Base-by-base conservation (phyloP, 2,329 filamentous ascomycete species). In the Fusarium concolor region DNA sequence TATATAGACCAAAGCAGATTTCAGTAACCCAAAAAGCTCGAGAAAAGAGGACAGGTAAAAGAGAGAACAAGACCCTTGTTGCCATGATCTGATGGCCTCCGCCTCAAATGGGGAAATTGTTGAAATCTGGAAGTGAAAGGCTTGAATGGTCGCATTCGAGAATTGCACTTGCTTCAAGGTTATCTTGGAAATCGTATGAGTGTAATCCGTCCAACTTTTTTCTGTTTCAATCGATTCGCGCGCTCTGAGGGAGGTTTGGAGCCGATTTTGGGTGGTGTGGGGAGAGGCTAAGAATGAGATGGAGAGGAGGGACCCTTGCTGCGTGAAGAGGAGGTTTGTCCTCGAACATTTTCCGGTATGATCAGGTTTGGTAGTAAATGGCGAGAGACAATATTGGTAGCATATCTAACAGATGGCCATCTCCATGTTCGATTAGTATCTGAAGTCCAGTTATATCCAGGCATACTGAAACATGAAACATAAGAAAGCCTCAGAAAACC, bases 241-340 rank as follows among this genome's bases (percentile, higher is more conserved):
- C 33, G 60, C 39, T 59, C 28, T 31, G 33, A 57, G 29, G 39
- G 47, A 31, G 15, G 47, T 22, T 49, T 38, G 31, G 43, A 50
- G 24, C 31, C 49, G n/a, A 38, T 15, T 26, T 28, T 61, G 51
- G 70, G 67, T 71, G 70, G 70, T 68, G 64, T 67, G 64, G 67
- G 62, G 68, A 56, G 67, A 56, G 50, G 17, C 58, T 41, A 63
- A 54, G 60, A 56, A 59, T 43, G 37, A 35, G 8, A 51, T 43
- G 41, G 39, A 60, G 60, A 58, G 55, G 45, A 53, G 42, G 24
- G 52, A 71, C 65, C 70, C 70, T 73, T 71, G 70, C 38, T 67
- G 18, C 58, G 44, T 44, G 18, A 31, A 54, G 53, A 57, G 41
- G 49, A 63, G 58, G 57, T 73, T 56, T 72, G 62, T 42, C 60